A percentile compares a stretch with the other conserved stretches of the same genome.
Conservation (phyloP, 1,139 yeast genomes). For the Yamadazyma sp. region DNA sequence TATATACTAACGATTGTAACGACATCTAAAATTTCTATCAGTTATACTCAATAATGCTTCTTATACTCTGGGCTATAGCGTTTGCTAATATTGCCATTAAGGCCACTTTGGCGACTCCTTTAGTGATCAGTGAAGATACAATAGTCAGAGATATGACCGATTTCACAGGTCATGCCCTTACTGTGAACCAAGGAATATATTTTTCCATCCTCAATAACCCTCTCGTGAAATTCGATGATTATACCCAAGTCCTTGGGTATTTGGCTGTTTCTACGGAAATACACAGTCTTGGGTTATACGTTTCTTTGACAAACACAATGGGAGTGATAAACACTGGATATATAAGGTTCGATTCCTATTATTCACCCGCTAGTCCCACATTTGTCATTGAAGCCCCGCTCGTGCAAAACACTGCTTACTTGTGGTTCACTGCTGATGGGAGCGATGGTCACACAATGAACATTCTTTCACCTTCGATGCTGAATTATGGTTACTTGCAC, state of each 20-base stretch:
- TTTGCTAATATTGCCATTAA: no score
- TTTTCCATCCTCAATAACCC: constrained; percentile 30
- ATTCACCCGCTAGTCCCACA: constrained; percentile 16
- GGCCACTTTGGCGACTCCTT: background rate
- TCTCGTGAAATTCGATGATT: constrained; percentile 21
- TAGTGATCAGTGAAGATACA: constrained; percentile 11
- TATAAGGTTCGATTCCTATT: constrained; percentile 20
- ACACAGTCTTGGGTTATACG: constrained; percentile 1
- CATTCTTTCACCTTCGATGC: constrained; percentile 20
- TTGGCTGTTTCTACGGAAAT: constrained; percentile 19
- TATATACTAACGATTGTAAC: no score
- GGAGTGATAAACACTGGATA: constrained; percentile 19
- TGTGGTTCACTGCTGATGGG: constrained; percentile 25
- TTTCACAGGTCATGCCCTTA: constrained; percentile 20
- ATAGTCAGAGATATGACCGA: constrained; percentile 15
- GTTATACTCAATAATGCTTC: no score
- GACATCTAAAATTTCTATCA: no score
- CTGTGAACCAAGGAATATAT: constrained; percentile 23
- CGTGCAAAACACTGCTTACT: constrained; percentile 26
- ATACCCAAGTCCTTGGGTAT: constrained; percentile 18
- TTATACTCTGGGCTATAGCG: no score
- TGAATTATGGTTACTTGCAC: constrained; percentile 24
- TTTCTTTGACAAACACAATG: background rate
- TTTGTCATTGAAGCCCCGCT: constrained; percentile 7
- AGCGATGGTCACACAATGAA: constrained; percentile 18